Evolutionary conservation across 1,139 yeast genomes (phyloP).

Genomic region (Dujonia santamariae): DNA sequence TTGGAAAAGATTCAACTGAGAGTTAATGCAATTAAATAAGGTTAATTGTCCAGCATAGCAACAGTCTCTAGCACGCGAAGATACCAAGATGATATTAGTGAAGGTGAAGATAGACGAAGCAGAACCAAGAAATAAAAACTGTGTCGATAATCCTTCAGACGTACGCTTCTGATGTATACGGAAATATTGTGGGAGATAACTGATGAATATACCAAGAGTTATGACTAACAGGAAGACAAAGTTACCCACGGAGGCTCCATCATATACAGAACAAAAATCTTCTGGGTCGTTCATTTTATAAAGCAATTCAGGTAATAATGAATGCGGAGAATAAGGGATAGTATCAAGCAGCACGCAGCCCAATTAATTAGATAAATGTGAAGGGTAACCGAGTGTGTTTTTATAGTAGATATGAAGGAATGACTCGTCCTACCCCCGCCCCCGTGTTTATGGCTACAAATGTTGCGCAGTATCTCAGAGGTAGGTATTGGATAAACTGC

Average conservation of each 20-base stretch:
- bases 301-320: no score
- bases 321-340: no score
- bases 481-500: neutral
- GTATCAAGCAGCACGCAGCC: no score
- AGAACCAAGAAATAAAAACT: slow-evolving; percentile 69
- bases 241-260: slow-evolving; percentile 44
- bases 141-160: slow-evolving; percentile 78
- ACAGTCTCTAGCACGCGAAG: slow-evolving; percentile 53
- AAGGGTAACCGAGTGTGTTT: no score
- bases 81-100: slow-evolving; percentile 63
- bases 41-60: slow-evolving; percentile 41
- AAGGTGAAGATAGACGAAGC: slow-evolving; percentile 69
- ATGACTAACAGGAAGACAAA: slow-evolving; percentile 50
- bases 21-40: slow-evolving; percentile 61
- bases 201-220: slow-evolving; percentile 66
- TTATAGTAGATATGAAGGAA: no score
- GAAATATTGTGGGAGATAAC: slow-evolving; percentile 75
- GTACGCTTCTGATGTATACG: slow-evolving; percentile 57
- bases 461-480: neutral
- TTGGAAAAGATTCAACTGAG: slow-evolving; percentile 69
- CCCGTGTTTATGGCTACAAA: no score
- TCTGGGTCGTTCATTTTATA: slow-evolving; percentile 7
- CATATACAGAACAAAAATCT: slow-evolving; percentile 37
- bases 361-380: no score
- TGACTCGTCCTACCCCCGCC: no score